Conservation (phyloP, 192 early-diverging fungal species). For the Coemansia guatemalensis region DNA sequence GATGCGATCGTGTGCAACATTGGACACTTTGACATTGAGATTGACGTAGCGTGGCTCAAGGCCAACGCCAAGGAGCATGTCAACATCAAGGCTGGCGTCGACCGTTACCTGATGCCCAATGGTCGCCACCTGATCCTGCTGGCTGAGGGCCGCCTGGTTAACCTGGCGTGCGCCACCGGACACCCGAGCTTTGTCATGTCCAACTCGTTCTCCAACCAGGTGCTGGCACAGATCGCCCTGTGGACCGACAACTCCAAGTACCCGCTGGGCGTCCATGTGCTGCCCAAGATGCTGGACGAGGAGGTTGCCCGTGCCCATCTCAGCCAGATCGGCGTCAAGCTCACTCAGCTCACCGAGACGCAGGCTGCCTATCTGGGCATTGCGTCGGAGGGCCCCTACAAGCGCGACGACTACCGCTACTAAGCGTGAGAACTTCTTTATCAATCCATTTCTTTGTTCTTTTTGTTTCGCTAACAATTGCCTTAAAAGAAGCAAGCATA, state of each 20-base stretch:
- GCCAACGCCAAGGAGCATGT: constrained; percentile 80
- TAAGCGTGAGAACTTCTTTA: constrained; percentile 30
- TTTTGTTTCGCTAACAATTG: constrained; percentile 1
- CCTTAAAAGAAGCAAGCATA: not conserved
- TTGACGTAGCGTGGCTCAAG: constrained; percentile 98
- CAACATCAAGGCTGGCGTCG: constrained; percentile 99
- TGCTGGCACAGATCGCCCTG: constrained; percentile 96
- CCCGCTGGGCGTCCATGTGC: constrained; percentile 95
- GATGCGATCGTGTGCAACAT: constrained; percentile 99
- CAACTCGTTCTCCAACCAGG: constrained; percentile 99
- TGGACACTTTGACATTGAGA: constrained; percentile 99
- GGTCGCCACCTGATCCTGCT: constrained; percentile 96
- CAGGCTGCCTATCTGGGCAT: constrained; percentile 88
- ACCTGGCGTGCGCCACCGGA: constrained; percentile 98
- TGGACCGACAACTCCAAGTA: constrained; percentile 88
- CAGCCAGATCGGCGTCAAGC: constrained; percentile 92
- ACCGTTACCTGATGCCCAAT: constrained; percentile 89
- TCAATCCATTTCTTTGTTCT: too few relatives aligned
- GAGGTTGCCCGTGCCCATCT: constrained; percentile 97
- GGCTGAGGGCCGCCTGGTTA: constrained; percentile 98
- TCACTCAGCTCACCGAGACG: constrained; percentile 68
- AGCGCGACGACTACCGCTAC: constrained; percentile 97
- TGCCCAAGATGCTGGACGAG: constrained; percentile 99
- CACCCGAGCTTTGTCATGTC: constrained; percentile 99
- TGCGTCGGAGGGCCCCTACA: constrained; percentile 85